These are phyloP conservation scores for Exophiala lecanii-corni DNA, from an alignment of 2,329 filamentous ascomycete species.

Conservation along the genomic window DNA sequence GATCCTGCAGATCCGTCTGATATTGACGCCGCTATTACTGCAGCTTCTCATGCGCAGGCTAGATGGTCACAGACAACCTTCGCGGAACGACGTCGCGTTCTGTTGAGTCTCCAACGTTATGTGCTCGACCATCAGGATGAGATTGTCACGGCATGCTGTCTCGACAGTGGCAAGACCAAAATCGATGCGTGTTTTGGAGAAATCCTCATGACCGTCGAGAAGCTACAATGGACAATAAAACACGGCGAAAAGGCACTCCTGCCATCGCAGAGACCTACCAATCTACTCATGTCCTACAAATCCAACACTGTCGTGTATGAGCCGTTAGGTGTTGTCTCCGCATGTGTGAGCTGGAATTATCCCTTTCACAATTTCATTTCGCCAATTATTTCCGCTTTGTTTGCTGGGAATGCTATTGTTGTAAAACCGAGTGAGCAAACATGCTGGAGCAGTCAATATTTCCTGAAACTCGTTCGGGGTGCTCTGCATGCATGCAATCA, in stretches of 20 bases:
- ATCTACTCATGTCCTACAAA: constrained; percentile 94
- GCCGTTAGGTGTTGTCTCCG: constrained; percentile 85
- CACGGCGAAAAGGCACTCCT: constrained; percentile 79
- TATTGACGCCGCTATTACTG: constrained; percentile 73
- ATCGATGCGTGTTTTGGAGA: constrained; percentile 92
- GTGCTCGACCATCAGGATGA: constrained; percentile 84
- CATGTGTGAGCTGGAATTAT: constrained; percentile 96
- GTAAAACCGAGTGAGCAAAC: constrained; percentile 95
- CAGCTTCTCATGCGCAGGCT: constrained; percentile 68
- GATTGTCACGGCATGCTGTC: constrained; percentile 77
- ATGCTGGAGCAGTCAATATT: constrained; percentile 85
- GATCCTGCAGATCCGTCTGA: constrained; percentile 70
- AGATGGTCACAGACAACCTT: constrained; percentile 77
- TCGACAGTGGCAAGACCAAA: constrained; percentile 95
- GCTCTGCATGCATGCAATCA: constrained; percentile 80
- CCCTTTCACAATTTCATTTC: constrained; percentile 93
- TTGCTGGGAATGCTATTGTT: constrained; percentile 84
- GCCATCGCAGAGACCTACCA: constrained; percentile 72
- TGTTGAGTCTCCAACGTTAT: constrained; percentile 70
- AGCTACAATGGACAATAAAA: constrained; percentile 86
- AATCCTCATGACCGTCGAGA: constrained; percentile 89
- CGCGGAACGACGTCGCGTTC: constrained; percentile 68
- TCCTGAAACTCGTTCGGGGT: constrained; percentile 69
- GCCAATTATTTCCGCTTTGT: constrained; percentile 83
- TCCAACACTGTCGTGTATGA: constrained; percentile 86